Evolutionary conservation across 192 early-diverging fungal species (phyloP), one percentile per base, ranked within the genome.

Genomic region (Linnemannia exigua): DNA sequence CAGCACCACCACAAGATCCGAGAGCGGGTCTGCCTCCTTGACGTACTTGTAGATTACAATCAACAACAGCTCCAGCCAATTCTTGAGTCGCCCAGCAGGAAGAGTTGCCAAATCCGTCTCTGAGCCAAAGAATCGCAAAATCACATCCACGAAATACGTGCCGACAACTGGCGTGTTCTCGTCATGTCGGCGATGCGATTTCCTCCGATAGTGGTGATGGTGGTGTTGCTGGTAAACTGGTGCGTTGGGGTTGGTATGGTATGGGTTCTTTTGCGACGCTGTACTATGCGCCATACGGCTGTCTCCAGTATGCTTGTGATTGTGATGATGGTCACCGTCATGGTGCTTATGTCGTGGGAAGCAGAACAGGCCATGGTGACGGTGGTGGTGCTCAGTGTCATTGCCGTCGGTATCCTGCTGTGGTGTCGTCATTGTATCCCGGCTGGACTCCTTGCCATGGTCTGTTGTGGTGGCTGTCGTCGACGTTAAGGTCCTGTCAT

Each of bases 21-120:
- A 79, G 22, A 86, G 75, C 15, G 84, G 79, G 28, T 86, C 84
- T 1, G 38, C 74, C 41, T 86, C 84, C 11, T 77, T 75, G 58
- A 86, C 70, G 50, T 77, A 86, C 89, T 93, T 93, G 83, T 93
- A 93, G 35, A 93, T 80, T 31, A 93, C 87, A 74, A 93, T 89
- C 28, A 92, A 61, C 20, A 93, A 61, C 20, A 91, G 81, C 50
- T 93, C 92, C 5, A 93, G 79, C 91, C 91, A 93, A 47, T 75
- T 80, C 69, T 89, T 91, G 41, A 93, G 79, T 68, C 90, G 87
- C 3, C 87, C 69, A 70, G 90, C 88, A 7, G 87, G 89, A 2
- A 92, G 70, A 19, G 66, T 74, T 25, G 90, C 84, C 66, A 92
- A 70, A 68, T 92, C 89, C 0, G 89, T 82, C 36, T 87, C 87